Conservation (phyloP, 306 rosid genomes). For the Prunus salicina region DNA sequence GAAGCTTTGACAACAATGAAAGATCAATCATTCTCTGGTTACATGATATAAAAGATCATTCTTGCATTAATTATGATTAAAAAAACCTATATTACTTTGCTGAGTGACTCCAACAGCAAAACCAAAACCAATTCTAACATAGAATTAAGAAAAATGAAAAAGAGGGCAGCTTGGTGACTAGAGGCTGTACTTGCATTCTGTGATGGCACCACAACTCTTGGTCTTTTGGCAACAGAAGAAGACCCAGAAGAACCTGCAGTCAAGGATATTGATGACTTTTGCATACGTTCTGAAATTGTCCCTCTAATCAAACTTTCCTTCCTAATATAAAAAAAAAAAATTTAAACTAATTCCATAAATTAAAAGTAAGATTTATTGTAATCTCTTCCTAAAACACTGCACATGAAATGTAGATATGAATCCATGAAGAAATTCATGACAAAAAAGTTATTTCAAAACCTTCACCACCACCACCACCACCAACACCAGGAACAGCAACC, state of each 20-base stretch:
- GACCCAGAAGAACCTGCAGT: slow-evolving; percentile 33
- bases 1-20: neutral
- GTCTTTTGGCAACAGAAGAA: slow-evolving; percentile 59
- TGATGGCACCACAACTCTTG: slow-evolving; percentile 37
- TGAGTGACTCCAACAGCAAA: neutral
- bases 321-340: neutral
- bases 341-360: neutral
- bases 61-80: neutral
- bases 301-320: neutral
- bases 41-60: neutral
- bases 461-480: slow-evolving; percentile 17
- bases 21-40: neutral
- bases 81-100: neutral
- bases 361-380: neutral
- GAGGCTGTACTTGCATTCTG: slow-evolving; percentile 46
- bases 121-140: neutral
- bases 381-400: neutral
- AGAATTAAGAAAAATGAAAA: neutral
- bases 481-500: slow-evolving; percentile 10
- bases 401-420: neutral
- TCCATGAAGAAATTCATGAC: neutral
- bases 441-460: neutral
- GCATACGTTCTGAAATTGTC: neutral
- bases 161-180: slow-evolving; percentile 4
- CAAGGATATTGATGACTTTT: neutral